phyloP scores from a whole-genome alignment of 208 protist genomes.

The Leptomonas pyrrhocoris region DNA sequence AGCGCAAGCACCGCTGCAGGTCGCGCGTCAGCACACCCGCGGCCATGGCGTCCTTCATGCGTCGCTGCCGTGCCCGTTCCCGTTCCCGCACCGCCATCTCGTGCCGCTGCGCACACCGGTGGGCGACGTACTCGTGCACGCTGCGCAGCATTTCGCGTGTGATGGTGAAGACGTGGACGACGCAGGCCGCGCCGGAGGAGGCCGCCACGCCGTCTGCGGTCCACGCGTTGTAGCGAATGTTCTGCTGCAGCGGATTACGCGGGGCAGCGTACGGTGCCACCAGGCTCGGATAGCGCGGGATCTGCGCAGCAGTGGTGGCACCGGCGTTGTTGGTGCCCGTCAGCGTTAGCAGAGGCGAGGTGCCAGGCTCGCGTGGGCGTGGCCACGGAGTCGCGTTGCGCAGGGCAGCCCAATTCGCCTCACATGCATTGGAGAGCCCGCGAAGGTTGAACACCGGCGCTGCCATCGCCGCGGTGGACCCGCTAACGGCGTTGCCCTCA shows the following conservation, averaged over 20 bases:
- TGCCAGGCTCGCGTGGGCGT: not conserved
- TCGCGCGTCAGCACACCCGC: slow-evolving; percentile 22
- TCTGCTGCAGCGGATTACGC: slow-evolving; percentile 22
- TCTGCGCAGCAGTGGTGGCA: not conserved
- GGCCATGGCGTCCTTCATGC: slow-evolving; percentile 9
- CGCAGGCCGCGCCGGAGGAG: slow-evolving; percentile 26
- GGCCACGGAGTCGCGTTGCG: slow-evolving; percentile 1
- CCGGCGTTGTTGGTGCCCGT: too few species aligned
- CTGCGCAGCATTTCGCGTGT: slow-evolving; percentile 30
- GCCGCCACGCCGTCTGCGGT: slow-evolving; percentile 35
- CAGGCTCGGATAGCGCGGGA: slow-evolving; percentile 11
- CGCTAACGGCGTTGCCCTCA: not conserved
- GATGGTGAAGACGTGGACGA: slow-evolving; percentile 40
- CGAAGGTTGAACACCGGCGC: slow-evolving; percentile 4
- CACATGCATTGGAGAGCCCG: slow-evolving; percentile 9
- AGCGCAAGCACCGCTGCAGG: slow-evolving; percentile 29
- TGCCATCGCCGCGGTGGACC: not conserved
- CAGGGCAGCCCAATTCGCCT: slow-evolving; percentile 9
- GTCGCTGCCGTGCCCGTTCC: slow-evolving; percentile 8
- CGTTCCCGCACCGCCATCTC: slow-evolving; percentile 12
- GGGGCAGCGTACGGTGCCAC: slow-evolving; percentile 26
- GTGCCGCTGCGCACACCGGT: slow-evolving; percentile 20
- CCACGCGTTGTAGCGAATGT: slow-evolving; percentile 33
- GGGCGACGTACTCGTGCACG: slow-evolving; percentile 39
- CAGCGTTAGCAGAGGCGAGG: not conserved